Evolutionary conservation across 1,284 basidiomycete species (phyloP).

Genomic region (Microbotryomycetes sp.): DNA sequence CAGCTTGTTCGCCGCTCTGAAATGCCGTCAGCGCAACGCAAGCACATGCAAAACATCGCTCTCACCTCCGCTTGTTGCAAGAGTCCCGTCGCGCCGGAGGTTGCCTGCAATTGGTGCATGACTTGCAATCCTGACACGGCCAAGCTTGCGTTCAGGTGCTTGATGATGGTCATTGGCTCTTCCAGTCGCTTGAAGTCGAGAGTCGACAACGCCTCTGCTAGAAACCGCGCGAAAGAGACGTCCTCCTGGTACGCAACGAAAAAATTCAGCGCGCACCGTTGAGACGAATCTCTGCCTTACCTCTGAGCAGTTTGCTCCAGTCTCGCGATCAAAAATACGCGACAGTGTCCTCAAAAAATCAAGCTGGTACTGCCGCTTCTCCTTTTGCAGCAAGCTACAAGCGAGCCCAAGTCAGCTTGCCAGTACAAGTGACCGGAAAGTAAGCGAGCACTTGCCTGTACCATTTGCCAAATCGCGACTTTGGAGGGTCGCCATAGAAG

Average conservation of each 20-base stretch:
- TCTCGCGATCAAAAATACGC: slow-evolving; percentile 67
- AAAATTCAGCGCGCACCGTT: background rate
- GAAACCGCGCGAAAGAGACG: slow-evolving; percentile 74
- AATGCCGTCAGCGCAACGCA: too few species aligned
- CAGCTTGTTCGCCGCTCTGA: slow-evolving; percentile 17
- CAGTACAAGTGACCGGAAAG: too few species aligned
- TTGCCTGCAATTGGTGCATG: slow-evolving; percentile 34
- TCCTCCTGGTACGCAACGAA: slow-evolving; percentile 58
- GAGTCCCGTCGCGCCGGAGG: slow-evolving; percentile 11
- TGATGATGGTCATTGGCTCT: slow-evolving; percentile 78
- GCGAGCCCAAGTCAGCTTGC: background rate
- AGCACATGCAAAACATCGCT: too few species aligned
- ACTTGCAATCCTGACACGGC: slow-evolving; percentile 80
- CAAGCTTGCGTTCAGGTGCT: slow-evolving; percentile 67
- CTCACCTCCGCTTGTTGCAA: background rate
- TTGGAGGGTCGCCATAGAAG: slow-evolving; percentile 55
- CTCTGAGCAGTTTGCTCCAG: slow-evolving; percentile 40
- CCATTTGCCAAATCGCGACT: slow-evolving; percentile 78
- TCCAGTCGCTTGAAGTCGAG: slow-evolving; percentile 93
- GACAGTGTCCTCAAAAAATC: slow-evolving; percentile 80
- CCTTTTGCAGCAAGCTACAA: slow-evolving; percentile 58
- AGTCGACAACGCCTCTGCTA: slow-evolving; percentile 85
- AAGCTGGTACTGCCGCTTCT: slow-evolving; percentile 73
- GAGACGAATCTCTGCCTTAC: slow-evolving; percentile 44
- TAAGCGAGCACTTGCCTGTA: slow-evolving; percentile 47